Percentiles rank a stretch among this genome's conserved stretches.
Evolutionary conservation across 305 asterid species (phyloP).

Genomic region (Stenogyne calaminthoides): DNA sequence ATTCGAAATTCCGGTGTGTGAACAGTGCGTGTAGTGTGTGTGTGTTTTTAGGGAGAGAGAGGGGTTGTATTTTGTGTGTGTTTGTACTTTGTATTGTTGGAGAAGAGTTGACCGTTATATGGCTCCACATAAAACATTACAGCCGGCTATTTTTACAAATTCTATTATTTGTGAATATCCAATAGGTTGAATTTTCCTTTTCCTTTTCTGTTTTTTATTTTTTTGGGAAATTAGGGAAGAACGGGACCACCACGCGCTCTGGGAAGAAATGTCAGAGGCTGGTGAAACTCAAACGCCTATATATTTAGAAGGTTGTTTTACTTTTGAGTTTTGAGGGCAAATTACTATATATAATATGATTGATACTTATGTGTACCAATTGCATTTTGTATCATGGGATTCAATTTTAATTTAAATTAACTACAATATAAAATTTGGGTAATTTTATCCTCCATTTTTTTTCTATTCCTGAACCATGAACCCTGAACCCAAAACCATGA

Average conservation of each 20-base stretch:
- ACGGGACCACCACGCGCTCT: slow-evolving; percentile 25
- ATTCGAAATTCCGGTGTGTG: slow-evolving; percentile 30
- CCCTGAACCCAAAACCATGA: too few relatives aligned
- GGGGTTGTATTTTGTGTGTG: background rate
- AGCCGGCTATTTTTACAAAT: slow-evolving; percentile 31
- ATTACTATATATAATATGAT: too few relatives aligned
- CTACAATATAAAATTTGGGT: too few relatives aligned
- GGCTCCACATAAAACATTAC: slow-evolving; percentile 35
- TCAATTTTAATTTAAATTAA: too few relatives aligned
- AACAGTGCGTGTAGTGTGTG: slow-evolving; percentile 29
- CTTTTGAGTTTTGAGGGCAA: background rate
- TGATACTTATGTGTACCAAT: too few relatives aligned
- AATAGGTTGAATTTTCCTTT: slow-evolving; percentile 4
- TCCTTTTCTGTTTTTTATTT: background rate
- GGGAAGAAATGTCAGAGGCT: slow-evolving; percentile 20
- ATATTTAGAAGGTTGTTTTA: background rate
- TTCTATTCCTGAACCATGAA: too few relatives aligned
- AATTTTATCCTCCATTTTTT: too few relatives aligned
- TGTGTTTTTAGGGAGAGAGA: slow-evolving; percentile 23
- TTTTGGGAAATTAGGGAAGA: background rate
- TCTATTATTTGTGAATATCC: background rate
- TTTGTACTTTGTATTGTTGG: slow-evolving; percentile 10
- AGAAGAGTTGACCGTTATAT: slow-evolving; percentile 27
- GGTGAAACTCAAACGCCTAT: background rate
- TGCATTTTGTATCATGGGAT: too few relatives aligned